These are phyloP conservation scores for Calonectria pseudoreteaudii DNA, from an alignment of 2,329 filamentous ascomycete genomes.

Conservation along the genomic window DNA sequence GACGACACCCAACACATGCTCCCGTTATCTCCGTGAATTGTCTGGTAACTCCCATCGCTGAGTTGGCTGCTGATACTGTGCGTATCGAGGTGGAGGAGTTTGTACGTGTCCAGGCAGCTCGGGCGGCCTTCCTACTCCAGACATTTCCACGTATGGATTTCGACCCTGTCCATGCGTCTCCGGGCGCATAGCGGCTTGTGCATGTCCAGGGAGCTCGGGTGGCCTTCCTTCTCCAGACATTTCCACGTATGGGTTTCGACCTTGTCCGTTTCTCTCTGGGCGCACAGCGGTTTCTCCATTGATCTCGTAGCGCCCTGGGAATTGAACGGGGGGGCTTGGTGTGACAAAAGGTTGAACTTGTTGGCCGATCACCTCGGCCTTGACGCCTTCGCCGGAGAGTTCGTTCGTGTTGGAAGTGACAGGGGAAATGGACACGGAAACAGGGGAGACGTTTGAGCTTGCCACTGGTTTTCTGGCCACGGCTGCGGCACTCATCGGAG, in stretches of 20 bases:
- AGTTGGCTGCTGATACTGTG: neutral
- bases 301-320: slow-evolving; percentile 40
- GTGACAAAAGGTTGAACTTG: slow-evolving; percentile 30
- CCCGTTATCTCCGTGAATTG: slow-evolving; percentile 27
- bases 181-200: slow-evolving; percentile 24
- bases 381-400: slow-evolving; percentile 26
- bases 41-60: slow-evolving; percentile 41
- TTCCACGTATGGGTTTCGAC: slow-evolving; percentile 30
- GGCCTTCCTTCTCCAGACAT: slow-evolving; percentile 31
- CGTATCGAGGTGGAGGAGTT: slow-evolving; percentile 30
- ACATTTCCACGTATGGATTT: slow-evolving; percentile 32
- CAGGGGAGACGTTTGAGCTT: slow-evolving; percentile 31
- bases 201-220: slow-evolving; percentile 26
- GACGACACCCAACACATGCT: neutral
- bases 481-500: slow-evolving; percentile 25
- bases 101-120: slow-evolving; percentile 31
- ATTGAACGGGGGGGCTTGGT: slow-evolving; percentile 30
- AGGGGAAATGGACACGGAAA: slow-evolving; percentile 34
- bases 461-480: slow-evolving; percentile 35
- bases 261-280: slow-evolving; percentile 36
- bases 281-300: slow-evolving; percentile 29
- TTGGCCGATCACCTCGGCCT: slow-evolving; percentile 31
- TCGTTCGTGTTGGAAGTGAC: slow-evolving; percentile 34
- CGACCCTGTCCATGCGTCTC: slow-evolving; percentile 35
- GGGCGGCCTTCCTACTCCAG: slow-evolving; percentile 27